Percentiles rank a stretch among this genome's conserved stretches.
Evolutionary conservation across 208 protist species (phyloP).

Genomic region (Crithidia thermophila): DNA sequence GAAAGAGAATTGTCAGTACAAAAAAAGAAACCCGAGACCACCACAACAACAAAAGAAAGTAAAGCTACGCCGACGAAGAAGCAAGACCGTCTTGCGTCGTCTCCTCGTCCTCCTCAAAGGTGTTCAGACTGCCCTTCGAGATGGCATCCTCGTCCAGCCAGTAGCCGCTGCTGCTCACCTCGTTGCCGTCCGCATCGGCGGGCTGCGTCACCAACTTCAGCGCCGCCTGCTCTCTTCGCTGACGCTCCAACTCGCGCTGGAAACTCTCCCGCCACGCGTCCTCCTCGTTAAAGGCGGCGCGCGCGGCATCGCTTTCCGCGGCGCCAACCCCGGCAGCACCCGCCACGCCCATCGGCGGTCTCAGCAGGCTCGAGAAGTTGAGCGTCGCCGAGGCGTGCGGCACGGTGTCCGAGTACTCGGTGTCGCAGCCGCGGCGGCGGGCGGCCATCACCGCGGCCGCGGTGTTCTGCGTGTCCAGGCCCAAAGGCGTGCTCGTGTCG

Average conservation of each 20-base stretch:
- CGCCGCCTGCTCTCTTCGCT: constrained; percentile 29
- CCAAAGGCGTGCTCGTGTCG: too few species aligned
- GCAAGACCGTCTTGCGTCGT: constrained; percentile 8
- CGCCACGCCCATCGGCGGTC: not conserved
- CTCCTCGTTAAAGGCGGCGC: constrained; percentile 29
- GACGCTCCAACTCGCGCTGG: constrained; percentile 34
- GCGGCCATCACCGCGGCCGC: not conserved
- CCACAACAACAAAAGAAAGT: not conserved
- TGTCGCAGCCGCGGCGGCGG: constrained; percentile 17
- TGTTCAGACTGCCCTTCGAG: constrained; percentile 8
- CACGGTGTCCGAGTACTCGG: constrained; percentile 19
- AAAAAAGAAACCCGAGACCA: not conserved
- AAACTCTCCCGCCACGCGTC: constrained; percentile 33
- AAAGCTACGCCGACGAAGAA: not conserved
- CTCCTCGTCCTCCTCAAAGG: constrained; percentile 26
- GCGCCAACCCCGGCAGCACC: not conserved
- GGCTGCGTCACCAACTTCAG: constrained; percentile 27
- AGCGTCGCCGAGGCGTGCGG: not conserved
- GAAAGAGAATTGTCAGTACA: too few species aligned
- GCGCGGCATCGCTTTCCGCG: constrained; percentile 16
- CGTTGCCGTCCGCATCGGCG: not conserved
- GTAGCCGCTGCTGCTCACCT: constrained; percentile 29
- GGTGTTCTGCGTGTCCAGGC: too few species aligned
- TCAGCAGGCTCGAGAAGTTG: constrained; percentile 20
- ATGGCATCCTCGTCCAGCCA: constrained; percentile 17